Conservation (phyloP, 306 rosid species). For the Amphicarpaea edgeworthii region DNA sequence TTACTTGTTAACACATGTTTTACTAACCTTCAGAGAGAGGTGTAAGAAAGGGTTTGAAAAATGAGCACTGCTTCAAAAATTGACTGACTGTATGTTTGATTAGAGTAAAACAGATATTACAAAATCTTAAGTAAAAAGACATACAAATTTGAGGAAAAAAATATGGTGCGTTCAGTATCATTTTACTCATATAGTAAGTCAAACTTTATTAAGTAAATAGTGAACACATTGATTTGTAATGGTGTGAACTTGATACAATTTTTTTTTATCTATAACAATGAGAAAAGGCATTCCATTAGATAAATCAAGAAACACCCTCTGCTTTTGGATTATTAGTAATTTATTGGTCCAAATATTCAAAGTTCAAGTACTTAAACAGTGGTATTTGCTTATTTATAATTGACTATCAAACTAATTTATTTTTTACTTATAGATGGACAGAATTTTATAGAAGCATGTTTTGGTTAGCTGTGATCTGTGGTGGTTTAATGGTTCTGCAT, state of each 20-base stretch:
- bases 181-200: not conserved
- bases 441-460: constrained; percentile 78
- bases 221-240: constrained; percentile 4
- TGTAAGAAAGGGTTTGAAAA: constrained; percentile 4
- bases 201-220: not conserved
- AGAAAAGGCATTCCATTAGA: constrained; percentile 9
- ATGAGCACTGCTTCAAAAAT: not conserved
- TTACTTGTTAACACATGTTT: constrained; percentile 1
- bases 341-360: constrained; percentile 4
- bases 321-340: not conserved
- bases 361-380: constrained; percentile 9
- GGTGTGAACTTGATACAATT: not conserved
- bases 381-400: not conserved
- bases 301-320: not conserved
- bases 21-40: not conserved
- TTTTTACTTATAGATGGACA: constrained; percentile 69
- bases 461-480: constrained; percentile 80
- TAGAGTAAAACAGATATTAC: not conserved
- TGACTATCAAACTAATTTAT: constrained; percentile 1
- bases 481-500: constrained; percentile 75
- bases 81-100: not conserved
- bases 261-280: not conserved
- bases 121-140: not conserved
- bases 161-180: not conserved
- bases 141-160: not conserved